Percentiles rank a stretch among this genome's conserved stretches.
Conservation (phyloP, 2,329 filamentous ascomycete genomes). For the Alternaria sp. region DNA sequence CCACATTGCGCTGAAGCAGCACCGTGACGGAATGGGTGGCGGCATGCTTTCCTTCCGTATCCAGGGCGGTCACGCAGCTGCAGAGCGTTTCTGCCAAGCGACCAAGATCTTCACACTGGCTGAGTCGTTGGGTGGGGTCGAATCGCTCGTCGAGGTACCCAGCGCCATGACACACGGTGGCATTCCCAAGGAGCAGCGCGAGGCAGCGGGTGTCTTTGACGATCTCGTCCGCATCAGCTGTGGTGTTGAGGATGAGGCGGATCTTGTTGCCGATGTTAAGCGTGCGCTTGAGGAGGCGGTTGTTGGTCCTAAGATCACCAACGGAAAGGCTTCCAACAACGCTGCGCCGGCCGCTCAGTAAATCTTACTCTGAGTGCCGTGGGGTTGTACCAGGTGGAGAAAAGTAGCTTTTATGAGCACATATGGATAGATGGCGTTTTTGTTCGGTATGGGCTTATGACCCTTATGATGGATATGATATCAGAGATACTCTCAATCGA, state of each 20-base stretch:
- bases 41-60: constrained; percentile 98
- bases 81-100: constrained; percentile 88
- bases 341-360: neutral
- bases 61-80: constrained; percentile 81
- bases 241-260: constrained; percentile 88
- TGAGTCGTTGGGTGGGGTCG: constrained; percentile 89
- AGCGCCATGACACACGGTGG: constrained; percentile 97
- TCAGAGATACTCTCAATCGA: neutral
- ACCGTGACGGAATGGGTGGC: constrained; percentile 91
- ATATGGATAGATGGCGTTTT: constrained; percentile 1
- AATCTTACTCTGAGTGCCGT: neutral
- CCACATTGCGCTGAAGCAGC: constrained; percentile 84
- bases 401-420: neutral
- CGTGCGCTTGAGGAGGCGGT: constrained; percentile 82
- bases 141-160: constrained; percentile 89
- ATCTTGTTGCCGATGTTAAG: constrained; percentile 81
- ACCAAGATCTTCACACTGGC: constrained; percentile 92
- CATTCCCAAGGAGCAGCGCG: constrained; percentile 87
- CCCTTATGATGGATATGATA: neutral
- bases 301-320: constrained; percentile 53
- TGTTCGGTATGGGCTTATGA: neutral
- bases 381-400: neutral
- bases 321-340: constrained; percentile 10
- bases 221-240: constrained; percentile 93
- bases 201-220: constrained; percentile 92